Conservation (phyloP, 176 grass and related monocot genomes). For the bread wheat (Triticum aestivum) region DNA sequence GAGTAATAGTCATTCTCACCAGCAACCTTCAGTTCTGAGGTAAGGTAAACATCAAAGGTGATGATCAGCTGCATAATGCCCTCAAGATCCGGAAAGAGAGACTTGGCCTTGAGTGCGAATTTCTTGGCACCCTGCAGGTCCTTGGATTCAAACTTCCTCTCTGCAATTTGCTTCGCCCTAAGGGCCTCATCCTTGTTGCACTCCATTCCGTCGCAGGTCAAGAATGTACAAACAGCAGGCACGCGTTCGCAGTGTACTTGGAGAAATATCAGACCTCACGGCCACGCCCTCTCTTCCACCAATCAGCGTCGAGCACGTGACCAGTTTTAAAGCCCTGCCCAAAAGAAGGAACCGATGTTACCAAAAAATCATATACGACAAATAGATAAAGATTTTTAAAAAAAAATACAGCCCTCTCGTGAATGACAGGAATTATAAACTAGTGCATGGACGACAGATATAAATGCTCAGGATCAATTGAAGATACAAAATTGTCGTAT, state of each 20-base stretch:
- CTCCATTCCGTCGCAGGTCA: slow-evolving; percentile 13
- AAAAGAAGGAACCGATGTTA: slow-evolving; percentile 1
- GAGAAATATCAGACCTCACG: background rate
- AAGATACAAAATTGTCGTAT: background rate
- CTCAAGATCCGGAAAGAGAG: slow-evolving; percentile 39
- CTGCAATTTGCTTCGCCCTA: slow-evolving; percentile 36
- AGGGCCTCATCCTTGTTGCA: slow-evolving; percentile 47
- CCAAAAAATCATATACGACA: background rate
- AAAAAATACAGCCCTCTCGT: background rate
- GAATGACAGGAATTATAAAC: background rate
- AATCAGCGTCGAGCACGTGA: background rate
- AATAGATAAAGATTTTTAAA: background rate
- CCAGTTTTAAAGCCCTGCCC: background rate
- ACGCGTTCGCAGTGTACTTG: background rate
- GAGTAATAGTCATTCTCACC: slow-evolving; percentile 39
- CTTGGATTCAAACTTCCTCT: slow-evolving; percentile 33
- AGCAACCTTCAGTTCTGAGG: slow-evolving; percentile 25
- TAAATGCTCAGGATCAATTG: background rate
- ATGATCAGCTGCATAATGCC: slow-evolving; percentile 37
- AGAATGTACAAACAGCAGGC: background rate
- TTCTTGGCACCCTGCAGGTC: slow-evolving; percentile 47
- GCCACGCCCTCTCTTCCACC: background rate
- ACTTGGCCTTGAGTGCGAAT: slow-evolving; percentile 36
- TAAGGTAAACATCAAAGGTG: slow-evolving; percentile 40
- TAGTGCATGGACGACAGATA: background rate